phyloP scores from a whole-genome alignment of 2,329 filamentous ascomycete species.

The Fusarium lyarnte region DNA sequence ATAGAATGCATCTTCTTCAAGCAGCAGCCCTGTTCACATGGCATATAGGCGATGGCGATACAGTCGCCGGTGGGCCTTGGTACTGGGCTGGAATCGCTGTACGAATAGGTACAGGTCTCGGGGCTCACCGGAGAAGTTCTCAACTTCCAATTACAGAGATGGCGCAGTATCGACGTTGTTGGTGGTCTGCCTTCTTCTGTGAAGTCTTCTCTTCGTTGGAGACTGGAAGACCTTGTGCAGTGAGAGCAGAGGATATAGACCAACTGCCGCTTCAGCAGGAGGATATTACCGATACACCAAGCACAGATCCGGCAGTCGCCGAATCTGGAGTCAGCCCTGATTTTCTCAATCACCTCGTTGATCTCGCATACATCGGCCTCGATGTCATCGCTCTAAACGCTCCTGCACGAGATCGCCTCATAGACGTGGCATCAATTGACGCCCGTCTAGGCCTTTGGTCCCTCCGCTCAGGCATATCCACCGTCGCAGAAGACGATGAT shows the following conservation, averaged over 20 bases:
- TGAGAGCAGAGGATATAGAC: slow-evolving; percentile 40
- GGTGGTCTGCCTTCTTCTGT: slow-evolving; percentile 41
- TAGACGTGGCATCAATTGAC: slow-evolving; percentile 36
- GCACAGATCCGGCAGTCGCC: not conserved
- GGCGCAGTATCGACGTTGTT: slow-evolving; percentile 39
- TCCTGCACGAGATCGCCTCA: slow-evolving; percentile 19
- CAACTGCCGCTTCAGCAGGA: slow-evolving; percentile 31
- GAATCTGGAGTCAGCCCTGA: slow-evolving; percentile 17
- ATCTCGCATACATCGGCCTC: slow-evolving; percentile 37
- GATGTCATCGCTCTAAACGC: slow-evolving; percentile 38
- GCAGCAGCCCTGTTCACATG: slow-evolving; percentile 38
- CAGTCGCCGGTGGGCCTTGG: slow-evolving; percentile 37
- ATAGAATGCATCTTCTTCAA: slow-evolving; percentile 39
- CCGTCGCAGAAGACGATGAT: slow-evolving; percentile 33
- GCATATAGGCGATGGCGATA: slow-evolving; percentile 40
- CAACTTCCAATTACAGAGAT: slow-evolving; percentile 35
- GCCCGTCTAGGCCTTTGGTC: slow-evolving; percentile 40
- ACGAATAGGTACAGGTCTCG: slow-evolving; percentile 34
- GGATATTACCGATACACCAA: slow-evolving; percentile 32
- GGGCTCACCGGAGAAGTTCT: slow-evolving; percentile 32
- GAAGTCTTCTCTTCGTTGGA: slow-evolving; percentile 38
- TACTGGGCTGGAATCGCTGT: slow-evolving; percentile 41
- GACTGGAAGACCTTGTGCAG: slow-evolving; percentile 37
- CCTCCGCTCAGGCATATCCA: slow-evolving; percentile 38
- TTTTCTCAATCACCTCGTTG: slow-evolving; percentile 39